Evolutionary conservation across 306 rosid species (phyloP).

Genomic region (Betula pendula): DNA sequence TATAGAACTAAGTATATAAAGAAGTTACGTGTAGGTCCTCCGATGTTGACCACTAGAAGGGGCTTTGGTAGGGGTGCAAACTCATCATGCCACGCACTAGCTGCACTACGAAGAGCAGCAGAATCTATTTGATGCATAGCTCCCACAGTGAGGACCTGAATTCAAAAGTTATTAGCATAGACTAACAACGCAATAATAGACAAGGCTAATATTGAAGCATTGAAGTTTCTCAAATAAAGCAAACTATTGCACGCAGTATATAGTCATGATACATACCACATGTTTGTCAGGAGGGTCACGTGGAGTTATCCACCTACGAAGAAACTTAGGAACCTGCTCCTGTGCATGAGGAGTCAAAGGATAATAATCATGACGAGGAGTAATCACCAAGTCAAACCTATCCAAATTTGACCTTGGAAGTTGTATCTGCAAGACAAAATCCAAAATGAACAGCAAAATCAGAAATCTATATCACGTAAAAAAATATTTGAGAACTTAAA

Average conservation of each 20-base stretch:
- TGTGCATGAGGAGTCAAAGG: constrained; percentile 76
- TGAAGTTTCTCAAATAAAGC: constrained; percentile 15
- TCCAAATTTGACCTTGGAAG: constrained; percentile 81
- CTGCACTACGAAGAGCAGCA: constrained; percentile 76
- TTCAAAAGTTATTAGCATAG: constrained; percentile 21
- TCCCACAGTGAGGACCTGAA: constrained; percentile 82
- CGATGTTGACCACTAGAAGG: constrained; percentile 76
- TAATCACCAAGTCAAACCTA: constrained; percentile 87
- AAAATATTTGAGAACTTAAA: background rate
- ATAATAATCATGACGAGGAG: constrained; percentile 91
- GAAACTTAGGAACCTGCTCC: constrained; percentile 73
- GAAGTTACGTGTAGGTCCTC: constrained; percentile 78
- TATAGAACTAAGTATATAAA: constrained; percentile 13
- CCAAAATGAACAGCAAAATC: background rate
- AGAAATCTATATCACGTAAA: background rate
- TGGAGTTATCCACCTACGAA: constrained; percentile 87
- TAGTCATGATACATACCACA: constrained; percentile 63
- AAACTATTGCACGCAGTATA: constrained; percentile 10
- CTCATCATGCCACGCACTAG: constrained; percentile 78
- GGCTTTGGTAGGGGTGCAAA: constrained; percentile 81
- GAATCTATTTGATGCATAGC: constrained; percentile 90
- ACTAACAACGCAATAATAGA: constrained; percentile 13
- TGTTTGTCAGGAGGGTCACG: constrained; percentile 78
- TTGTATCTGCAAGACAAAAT: constrained; percentile 41
- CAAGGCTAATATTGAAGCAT: constrained; percentile 21